A percentile compares a stretch with the other conserved stretches of the same genome.
phyloP scores from a whole-genome alignment of 164 flowering plant genomes.

The Vitis labrusca region DNA sequence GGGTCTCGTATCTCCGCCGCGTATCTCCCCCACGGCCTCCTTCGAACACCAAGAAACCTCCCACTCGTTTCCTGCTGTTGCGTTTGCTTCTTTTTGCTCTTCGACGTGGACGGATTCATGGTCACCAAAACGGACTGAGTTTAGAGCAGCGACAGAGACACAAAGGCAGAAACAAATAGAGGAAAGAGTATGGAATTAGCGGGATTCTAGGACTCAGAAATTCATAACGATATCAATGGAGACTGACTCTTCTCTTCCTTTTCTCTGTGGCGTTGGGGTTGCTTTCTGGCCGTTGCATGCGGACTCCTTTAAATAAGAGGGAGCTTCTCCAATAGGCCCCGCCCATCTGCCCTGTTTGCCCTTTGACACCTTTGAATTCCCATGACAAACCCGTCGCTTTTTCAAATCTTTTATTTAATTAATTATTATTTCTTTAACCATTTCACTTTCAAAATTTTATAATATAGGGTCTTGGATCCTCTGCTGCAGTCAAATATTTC shows the following conservation, averaged over 20 bases:
- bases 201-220: no score
- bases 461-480: no score
- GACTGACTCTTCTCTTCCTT: not conserved
- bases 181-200: not conserved
- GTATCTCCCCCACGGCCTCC: constrained; percentile 57
- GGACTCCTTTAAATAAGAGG: constrained; percentile 16
- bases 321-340: not conserved
- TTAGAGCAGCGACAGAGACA: not conserved
- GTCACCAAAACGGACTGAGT: not conserved
- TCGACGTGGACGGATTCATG: constrained; percentile 17
- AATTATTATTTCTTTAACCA: no score
- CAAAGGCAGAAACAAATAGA: not conserved
- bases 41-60: constrained; percentile 31
- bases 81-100: constrained; percentile 24
- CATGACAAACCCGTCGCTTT: no score
- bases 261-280: not conserved
- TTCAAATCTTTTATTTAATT: no score
- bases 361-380: no score
- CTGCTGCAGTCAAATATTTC: no score
- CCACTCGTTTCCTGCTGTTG: constrained; percentile 15
- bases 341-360: no score
- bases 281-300: constrained; percentile 14
- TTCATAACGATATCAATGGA: not conserved
- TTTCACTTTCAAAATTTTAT: no score
- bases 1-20: constrained; percentile 61